Evolutionary conservation across 768 basidiomycete species (phyloP).

Genomic region (Xerocomus potaroensis): DNA sequence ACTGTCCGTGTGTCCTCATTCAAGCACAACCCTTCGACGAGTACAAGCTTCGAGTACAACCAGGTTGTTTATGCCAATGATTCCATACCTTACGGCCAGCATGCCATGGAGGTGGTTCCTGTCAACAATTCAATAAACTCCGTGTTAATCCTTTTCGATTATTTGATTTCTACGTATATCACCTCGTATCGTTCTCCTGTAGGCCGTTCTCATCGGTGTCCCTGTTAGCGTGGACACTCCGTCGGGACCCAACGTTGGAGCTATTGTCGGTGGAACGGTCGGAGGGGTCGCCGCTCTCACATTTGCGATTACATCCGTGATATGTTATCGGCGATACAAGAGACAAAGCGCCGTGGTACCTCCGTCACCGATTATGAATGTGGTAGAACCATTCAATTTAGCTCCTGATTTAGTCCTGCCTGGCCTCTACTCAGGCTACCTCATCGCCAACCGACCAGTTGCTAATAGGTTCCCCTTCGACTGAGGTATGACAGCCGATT

Average conservation of each 20-base stretch:
- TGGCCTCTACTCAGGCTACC: background rate
- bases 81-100: background rate
- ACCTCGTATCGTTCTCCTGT: background rate
- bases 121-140: background rate
- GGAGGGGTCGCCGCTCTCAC: background rate
- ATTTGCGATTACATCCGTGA: background rate
- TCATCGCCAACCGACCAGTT: background rate
- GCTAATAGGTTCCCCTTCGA: background rate
- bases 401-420: background rate
- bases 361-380: background rate
- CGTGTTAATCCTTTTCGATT: background rate
- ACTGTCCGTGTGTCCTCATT: no score
- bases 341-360: background rate
- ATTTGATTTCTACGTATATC: background rate
- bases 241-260: background rate
- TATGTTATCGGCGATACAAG: conserved; percentile 5
- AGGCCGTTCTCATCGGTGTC: background rate
- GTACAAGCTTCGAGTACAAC: background rate
- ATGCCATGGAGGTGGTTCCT: background rate
- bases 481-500: background rate
- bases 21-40: no score
- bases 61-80: background rate
- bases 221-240: background rate
- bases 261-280: conserved; percentile 2
- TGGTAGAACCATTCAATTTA: conserved; percentile 4